Evolutionary conservation across 495 filamentous ascomycete species (phyloP), one percentile per base, ranked within the genome.

Genomic region (Cercophora samala): DNA sequence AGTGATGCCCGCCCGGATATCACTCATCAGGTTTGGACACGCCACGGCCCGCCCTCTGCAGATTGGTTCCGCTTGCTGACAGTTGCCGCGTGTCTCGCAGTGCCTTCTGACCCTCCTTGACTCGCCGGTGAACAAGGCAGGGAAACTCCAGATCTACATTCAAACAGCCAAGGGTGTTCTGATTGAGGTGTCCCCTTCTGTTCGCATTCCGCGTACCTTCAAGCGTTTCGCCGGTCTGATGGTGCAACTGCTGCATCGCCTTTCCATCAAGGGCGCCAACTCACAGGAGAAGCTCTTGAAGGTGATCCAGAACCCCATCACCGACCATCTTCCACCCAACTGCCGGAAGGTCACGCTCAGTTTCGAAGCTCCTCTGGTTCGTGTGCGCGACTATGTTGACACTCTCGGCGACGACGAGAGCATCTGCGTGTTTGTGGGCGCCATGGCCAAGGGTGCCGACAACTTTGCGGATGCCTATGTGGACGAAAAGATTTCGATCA

Each of bases 171-270:
- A 97, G 78, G 93, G 93, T 54, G 93, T 97, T 51, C 83, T 99
- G 70, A 99, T 99, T 70, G 93, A 97, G 80, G 96, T 99, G 71
- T 97, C 92, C 76, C 95, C 95, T 23, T 90, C 95, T 13, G 95
- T 99, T 53, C 92, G 95, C 68, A 97, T 99, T 68, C 95, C 95
- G 26, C 89, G 95, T 69, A 99, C 95, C 0, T 99, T 99, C 83
- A 99, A 99, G 84, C 93, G 95, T 58, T 99, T 98, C 73, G 94
- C 95, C 29, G 95, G 95, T 75, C 81, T 98, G 68, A 99, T 98
- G 95, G 95, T 99, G 51, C 95, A 99, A 80, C 85, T 98, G n/a
- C 89, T 99, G 17, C 95, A 99, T 79, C 91, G 93, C 32, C 88
- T 97, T 29, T 95, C 92, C 32, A 99, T 99, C 74, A 91, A 95